Conservation (phyloP, 768 basidiomycete species). For the Albatrellus ellisii region DNA sequence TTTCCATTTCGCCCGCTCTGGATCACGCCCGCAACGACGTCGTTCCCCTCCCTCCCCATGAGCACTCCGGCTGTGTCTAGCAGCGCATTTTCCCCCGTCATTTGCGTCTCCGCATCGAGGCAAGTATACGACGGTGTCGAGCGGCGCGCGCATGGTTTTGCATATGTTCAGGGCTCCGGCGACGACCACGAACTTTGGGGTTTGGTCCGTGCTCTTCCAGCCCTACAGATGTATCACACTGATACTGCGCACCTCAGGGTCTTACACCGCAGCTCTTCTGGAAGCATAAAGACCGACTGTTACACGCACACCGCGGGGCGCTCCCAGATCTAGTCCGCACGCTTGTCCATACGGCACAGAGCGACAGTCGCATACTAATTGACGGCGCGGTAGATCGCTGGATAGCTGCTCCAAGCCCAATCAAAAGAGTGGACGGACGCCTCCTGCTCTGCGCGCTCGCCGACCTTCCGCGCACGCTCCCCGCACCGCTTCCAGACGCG, state of each 20-base stretch:
- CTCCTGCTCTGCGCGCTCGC: slow-evolving; percentile 27
- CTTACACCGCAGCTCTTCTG: slow-evolving; percentile 68
- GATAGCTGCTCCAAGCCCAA: slow-evolving; percentile 17
- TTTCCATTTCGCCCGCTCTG: slow-evolving; percentile 76
- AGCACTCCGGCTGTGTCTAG: neutral
- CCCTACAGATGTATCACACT: slow-evolving; percentile 2
- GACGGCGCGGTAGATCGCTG: too few relatives aligned
- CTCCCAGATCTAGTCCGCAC: slow-evolving; percentile 32
- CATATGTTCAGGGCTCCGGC: slow-evolving; percentile 88
- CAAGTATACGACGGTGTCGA: slow-evolving; percentile 48
- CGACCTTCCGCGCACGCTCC: slow-evolving; percentile 16
- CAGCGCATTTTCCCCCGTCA: slow-evolving; percentile 44
- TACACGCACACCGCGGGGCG: slow-evolving; percentile 32
- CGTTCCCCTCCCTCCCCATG: slow-evolving; percentile 28
- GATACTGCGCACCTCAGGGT: slow-evolving; percentile 31
- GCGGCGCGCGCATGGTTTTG: slow-evolving; percentile 52
- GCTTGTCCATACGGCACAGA: slow-evolving; percentile 10
- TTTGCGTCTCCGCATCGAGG: slow-evolving; percentile 82
- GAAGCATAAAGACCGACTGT: slow-evolving; percentile 35
- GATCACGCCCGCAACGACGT: slow-evolving; percentile 63
- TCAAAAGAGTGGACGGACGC: slow-evolving; percentile 25
- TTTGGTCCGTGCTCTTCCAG: slow-evolving; percentile 31
- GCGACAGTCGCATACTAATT: too few relatives aligned
- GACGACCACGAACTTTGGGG: slow-evolving; percentile 93
- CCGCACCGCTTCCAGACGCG: neutral